A percentile compares a stretch with the other conserved stretches of the same genome.
Conservation (phyloP, 352 stramenopile species). For the Globisporangium paddicum region DNA sequence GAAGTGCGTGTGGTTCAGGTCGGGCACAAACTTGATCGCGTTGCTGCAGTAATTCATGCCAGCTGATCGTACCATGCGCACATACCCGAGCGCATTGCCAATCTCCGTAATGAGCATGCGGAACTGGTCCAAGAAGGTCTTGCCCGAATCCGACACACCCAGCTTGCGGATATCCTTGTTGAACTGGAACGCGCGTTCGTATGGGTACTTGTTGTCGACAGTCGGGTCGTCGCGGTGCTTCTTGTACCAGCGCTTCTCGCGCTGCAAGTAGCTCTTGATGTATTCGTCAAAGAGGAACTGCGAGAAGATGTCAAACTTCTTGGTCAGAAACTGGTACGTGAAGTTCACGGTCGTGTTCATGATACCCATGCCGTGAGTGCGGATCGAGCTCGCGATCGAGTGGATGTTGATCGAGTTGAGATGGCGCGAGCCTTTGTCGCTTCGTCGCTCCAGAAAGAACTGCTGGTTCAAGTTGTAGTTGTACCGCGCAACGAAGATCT, state of each 20-base stretch:
- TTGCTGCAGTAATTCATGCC: slow-evolving; percentile 92
- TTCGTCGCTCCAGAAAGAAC: slow-evolving; percentile 91
- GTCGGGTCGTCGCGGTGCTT: slow-evolving; percentile 88
- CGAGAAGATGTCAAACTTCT: slow-evolving; percentile 89
- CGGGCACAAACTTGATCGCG: slow-evolving; percentile 90
- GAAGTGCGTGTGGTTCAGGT: slow-evolving; percentile 86
- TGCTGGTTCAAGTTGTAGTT: slow-evolving; percentile 97
- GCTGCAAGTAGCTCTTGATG: slow-evolving; percentile 92
- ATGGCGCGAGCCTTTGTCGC: slow-evolving; percentile 89
- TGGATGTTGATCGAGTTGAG: slow-evolving; percentile 93
- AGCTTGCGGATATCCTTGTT: slow-evolving; percentile 90
- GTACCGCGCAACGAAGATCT: slow-evolving; percentile 88
- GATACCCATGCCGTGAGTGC: slow-evolving; percentile 95
- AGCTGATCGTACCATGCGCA: slow-evolving; percentile 91
- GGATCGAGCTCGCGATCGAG: slow-evolving; percentile 87
- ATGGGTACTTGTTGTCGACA: slow-evolving; percentile 93
- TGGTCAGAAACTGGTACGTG: slow-evolving; percentile 93
- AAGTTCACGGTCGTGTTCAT: slow-evolving; percentile 96
- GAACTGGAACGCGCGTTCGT: slow-evolving; percentile 88
- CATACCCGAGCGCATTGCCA: slow-evolving; percentile 91
- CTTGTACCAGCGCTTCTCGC: slow-evolving; percentile 92
- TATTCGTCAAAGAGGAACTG: slow-evolving; percentile 94
- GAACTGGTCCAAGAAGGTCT: slow-evolving; percentile 90
- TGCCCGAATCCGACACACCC: slow-evolving; percentile 78
- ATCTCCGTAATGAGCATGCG: slow-evolving; percentile 91